phyloP scores from a whole-genome alignment of 257 asterid genomes.

The Petunia secreta region DNA sequence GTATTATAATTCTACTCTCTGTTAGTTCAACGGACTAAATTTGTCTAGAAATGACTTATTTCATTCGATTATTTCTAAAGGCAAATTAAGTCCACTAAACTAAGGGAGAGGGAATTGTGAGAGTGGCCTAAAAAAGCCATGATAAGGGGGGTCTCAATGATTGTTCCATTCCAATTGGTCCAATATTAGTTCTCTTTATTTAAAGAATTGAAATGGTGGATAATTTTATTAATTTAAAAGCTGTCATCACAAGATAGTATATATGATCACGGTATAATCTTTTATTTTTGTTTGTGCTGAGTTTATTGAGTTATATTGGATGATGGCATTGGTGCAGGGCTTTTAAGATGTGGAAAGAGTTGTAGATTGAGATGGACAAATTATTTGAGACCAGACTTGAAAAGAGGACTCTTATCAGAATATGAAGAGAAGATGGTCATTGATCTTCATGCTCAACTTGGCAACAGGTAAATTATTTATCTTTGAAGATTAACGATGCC shows the following conservation, averaged over 20 bases:
- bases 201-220: background rate
- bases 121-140: background rate
- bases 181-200: background rate
- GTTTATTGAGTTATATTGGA: background rate
- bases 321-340: slow-evolving; percentile 52
- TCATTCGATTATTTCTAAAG: background rate
- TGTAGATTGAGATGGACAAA: slow-evolving; percentile 96
- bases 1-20: too few relatives aligned
- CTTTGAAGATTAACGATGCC: background rate
- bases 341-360: slow-evolving; percentile 94
- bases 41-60: too few relatives aligned
- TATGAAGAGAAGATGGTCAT: slow-evolving; percentile 89
- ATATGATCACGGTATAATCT: background rate
- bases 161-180: background rate
- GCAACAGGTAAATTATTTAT: slow-evolving; percentile 63
- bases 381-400: slow-evolving; percentile 89
- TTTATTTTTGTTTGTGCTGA: background rate
- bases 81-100: background rate
- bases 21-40: too few relatives aligned
- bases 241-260: background rate
- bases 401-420: slow-evolving; percentile 88
- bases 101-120: background rate
- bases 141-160: background rate
- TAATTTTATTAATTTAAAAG: too few relatives aligned
- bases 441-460: slow-evolving; percentile 98